These are phyloP conservation scores for Hirsutella rhossiliensis DNA, from an alignment of 2,329 filamentous ascomycete species.

Conservation along the genomic window DNA sequence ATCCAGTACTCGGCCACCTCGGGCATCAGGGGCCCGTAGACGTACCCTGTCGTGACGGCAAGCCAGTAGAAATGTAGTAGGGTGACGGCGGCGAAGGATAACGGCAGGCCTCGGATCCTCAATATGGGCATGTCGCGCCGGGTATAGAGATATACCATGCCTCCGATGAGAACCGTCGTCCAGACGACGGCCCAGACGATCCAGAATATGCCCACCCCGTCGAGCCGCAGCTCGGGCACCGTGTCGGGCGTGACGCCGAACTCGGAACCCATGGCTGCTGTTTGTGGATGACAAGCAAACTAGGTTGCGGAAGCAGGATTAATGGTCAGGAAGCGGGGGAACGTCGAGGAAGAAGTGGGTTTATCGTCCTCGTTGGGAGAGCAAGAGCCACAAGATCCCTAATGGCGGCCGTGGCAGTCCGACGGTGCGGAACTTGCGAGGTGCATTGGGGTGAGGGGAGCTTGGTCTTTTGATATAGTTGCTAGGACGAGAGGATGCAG, in stretches of 20 bases:
- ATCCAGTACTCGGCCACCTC: constrained; percentile 51
- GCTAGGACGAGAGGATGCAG: neutral
- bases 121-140: constrained; percentile 28
- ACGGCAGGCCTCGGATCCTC: constrained; percentile 24
- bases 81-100: constrained; percentile 27
- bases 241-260: constrained; percentile 18
- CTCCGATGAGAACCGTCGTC: constrained; percentile 24
- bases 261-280: constrained; percentile 16
- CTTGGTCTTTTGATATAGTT: neutral
- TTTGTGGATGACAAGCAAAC: neutral
- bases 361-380: neutral
- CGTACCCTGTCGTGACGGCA: constrained; percentile 25
- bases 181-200: constrained; percentile 22
- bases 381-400: neutral
- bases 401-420: neutral
- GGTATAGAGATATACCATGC: constrained; percentile 27
- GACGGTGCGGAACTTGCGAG: neutral
- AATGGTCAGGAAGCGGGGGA: neutral
- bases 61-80: constrained; percentile 31
- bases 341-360: neutral
- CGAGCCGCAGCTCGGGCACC: constrained; percentile 18
- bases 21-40: constrained; percentile 28
- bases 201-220: constrained; percentile 29
- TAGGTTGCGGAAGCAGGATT: neutral
- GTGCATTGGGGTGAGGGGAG: neutral